Evolutionary conservation across 805 yeast genomes (phyloP).

Genomic region (Sugiyamaella boreocaroliniensis): DNA sequence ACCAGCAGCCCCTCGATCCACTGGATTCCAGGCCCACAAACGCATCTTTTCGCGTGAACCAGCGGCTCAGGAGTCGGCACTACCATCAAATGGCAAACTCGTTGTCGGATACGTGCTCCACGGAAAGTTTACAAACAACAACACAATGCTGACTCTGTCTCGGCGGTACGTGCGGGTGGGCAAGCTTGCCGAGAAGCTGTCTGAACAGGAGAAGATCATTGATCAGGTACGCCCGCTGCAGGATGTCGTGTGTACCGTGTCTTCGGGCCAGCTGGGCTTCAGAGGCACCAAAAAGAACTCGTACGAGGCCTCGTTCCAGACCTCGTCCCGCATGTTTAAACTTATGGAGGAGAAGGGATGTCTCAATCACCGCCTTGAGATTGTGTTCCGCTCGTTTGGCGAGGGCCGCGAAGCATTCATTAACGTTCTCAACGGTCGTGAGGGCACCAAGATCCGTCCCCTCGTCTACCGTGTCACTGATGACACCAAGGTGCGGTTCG

Average conservation of each 20-base stretch:
- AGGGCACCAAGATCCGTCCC: slow-evolving; percentile 66
- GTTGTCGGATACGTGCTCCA: slow-evolving; percentile 63
- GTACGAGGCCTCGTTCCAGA: slow-evolving; percentile 88
- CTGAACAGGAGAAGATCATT: slow-evolving; percentile 51
- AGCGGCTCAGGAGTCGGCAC: background rate
- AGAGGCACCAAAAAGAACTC: slow-evolving; percentile 85
- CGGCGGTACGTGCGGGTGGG: slow-evolving; percentile 39
- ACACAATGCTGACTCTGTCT: slow-evolving; percentile 70
- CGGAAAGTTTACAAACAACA: slow-evolving; percentile 73
- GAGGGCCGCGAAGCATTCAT: slow-evolving; percentile 84
- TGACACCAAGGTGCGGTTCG: slow-evolving; percentile 75
- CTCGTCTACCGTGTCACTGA: slow-evolving; percentile 68
- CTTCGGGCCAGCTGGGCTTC: slow-evolving; percentile 86
- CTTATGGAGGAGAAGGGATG: slow-evolving; percentile 57
- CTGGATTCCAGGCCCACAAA: slow-evolving; percentile 3
- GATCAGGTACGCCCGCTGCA: slow-evolving; percentile 77
- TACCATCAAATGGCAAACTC: slow-evolving; percentile 18
- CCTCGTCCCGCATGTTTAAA: slow-evolving; percentile 65
- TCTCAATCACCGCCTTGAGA: slow-evolving; percentile 59
- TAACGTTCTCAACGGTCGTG: slow-evolving; percentile 81
- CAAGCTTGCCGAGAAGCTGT: slow-evolving; percentile 26
- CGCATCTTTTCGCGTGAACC: background rate
- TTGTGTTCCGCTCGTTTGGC: slow-evolving; percentile 76
- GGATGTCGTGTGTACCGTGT: slow-evolving; percentile 56
- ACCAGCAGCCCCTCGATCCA: background rate